Base-by-base conservation (phyloP, 192 early-diverging fungal genomes). In the Kappamyces sp. region DNA sequence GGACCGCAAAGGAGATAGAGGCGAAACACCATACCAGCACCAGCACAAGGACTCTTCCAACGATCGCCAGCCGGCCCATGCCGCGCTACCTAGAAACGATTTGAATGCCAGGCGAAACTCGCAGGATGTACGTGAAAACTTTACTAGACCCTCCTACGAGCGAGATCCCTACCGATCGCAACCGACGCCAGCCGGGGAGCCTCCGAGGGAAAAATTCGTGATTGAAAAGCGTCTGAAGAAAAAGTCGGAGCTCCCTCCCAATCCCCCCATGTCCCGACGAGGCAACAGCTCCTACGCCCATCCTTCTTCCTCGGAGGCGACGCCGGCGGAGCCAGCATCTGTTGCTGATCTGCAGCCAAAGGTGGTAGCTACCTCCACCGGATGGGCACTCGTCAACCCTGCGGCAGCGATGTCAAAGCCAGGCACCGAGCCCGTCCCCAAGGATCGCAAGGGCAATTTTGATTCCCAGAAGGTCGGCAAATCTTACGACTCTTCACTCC, bases 371-470 rank as follows among this genome's bases (percentile, higher is more conserved):
- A 52, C 50, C 4, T 34, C 9, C 12, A 52, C 12, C 14, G 50
- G 50, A 7, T 52, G 50, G 50, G 50, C 50, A 29, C 36, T 52
- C 40, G 36, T 38, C 29, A 52, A 52, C 22, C 50, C 54, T 7
- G 32, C 36, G 4, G 30, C 54, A 55, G 45, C 40, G 6, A 55
- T 55, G 32, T 39, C 22, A 22, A 22, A 22, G 22, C 22, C 22
- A 22, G 22, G 22, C 22, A 22, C 22, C 22, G 22, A 22, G 22
- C 22, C 50, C 22, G 40, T 38, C 2, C 45, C 54, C 30, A 43
- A 55, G 41, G 54, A 55, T 39, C 30, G 34, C 34, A 55, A 55
- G 41, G 45, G 54, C 40, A 34, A 45, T n/a, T 45, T 22, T n/a
- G 12, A 12, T n/a, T 45, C 43, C 40, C 40, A 55, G 45, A 55